Conservation (phyloP, 495 filamentous ascomycete genomes). For the Aspergillus panamensis region DNA sequence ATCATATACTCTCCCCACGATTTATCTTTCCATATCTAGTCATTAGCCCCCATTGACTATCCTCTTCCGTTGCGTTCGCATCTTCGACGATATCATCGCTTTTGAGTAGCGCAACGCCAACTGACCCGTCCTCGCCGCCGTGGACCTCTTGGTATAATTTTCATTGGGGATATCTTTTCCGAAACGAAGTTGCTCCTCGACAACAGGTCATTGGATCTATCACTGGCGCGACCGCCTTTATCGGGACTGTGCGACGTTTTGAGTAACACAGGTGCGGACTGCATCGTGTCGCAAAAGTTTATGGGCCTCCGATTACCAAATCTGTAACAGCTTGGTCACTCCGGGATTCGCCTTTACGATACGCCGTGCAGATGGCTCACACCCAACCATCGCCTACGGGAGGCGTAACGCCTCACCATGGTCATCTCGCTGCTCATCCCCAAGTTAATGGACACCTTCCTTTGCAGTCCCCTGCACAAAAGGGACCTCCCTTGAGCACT, state of each 20-base stretch:
- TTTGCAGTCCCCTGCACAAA: constrained; percentile 52
- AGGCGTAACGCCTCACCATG: constrained; percentile 48
- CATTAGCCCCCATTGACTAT: background rate
- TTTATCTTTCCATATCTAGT: background rate
- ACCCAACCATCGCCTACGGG: constrained; percentile 53
- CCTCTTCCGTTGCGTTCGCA: background rate
- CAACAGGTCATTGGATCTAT: constrained; percentile 11
- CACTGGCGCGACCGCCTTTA: constrained; percentile 17
- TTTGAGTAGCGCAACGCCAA: background rate
- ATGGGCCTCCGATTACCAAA: constrained; percentile 11
- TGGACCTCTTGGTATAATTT: constrained; percentile 1
- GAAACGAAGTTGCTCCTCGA: constrained; percentile 15
- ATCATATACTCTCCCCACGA: constrained; percentile 1
- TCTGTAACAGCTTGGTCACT: constrained; percentile 1
- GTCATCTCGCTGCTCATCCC: constrained; percentile 46
- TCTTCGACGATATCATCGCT: background rate
- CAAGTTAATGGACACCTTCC: constrained; percentile 52
- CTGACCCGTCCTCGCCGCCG: background rate
- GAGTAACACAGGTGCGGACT: constrained; percentile 26
- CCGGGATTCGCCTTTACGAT: constrained; percentile 8
- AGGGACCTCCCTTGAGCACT: constrained; percentile 46
- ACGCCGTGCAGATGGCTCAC: constrained; percentile 39
- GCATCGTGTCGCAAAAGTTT: constrained; percentile 42
- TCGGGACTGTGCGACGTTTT: constrained; percentile 21
- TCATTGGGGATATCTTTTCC: constrained; percentile 7